Evolutionary conservation across 2,329 filamentous ascomycete genomes (phyloP).

Genomic region (Ascochyta pisi): DNA sequence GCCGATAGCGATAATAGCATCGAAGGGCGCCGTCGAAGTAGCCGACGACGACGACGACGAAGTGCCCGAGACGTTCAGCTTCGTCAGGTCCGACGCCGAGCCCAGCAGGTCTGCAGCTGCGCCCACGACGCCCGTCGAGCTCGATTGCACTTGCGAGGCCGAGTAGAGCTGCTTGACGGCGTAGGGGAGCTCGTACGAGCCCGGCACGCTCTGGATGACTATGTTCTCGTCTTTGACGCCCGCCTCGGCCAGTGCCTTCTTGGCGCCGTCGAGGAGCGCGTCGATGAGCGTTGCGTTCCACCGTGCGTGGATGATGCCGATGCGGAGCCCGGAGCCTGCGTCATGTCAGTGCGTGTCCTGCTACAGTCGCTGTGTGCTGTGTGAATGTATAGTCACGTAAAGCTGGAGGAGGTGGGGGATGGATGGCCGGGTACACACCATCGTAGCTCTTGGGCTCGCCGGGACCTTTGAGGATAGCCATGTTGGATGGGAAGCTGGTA

Average conservation of each 20-base stretch:
- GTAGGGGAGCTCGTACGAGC: slow-evolving; percentile 92
- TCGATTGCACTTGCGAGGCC: slow-evolving; percentile 82
- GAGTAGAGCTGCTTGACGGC: slow-evolving; percentile 87
- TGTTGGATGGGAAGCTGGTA: slow-evolving; percentile 24
- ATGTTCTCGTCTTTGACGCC: slow-evolving; percentile 91
- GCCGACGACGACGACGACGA: slow-evolving; percentile 25
- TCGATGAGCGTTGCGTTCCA: slow-evolving; percentile 94
- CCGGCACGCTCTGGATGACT: slow-evolving; percentile 85
- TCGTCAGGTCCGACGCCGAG: slow-evolving; percentile 66
- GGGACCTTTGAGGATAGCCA: slow-evolving; percentile 68
- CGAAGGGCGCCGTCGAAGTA: slow-evolving; percentile 67
- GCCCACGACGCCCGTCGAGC: slow-evolving; percentile 63
- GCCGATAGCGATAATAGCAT: slow-evolving; percentile 93
- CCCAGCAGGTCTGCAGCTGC: slow-evolving; percentile 80
- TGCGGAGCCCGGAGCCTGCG: slow-evolving; percentile 69
- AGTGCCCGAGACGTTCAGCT: slow-evolving; percentile 37
- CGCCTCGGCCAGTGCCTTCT: slow-evolving; percentile 75
- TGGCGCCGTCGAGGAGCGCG: slow-evolving; percentile 80
- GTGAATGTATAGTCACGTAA: neutral
- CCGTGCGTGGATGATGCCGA: slow-evolving; percentile 93
- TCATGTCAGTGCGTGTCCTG: slow-evolving; percentile 10
- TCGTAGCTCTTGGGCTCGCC: slow-evolving; percentile 65
- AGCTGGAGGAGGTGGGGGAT: slow-evolving; percentile 1
- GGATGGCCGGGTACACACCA: slow-evolving; percentile 51
- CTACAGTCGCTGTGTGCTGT: neutral